Conservation (phyloP, 306 rosid genomes). For the Sicyos edulis region DNA sequence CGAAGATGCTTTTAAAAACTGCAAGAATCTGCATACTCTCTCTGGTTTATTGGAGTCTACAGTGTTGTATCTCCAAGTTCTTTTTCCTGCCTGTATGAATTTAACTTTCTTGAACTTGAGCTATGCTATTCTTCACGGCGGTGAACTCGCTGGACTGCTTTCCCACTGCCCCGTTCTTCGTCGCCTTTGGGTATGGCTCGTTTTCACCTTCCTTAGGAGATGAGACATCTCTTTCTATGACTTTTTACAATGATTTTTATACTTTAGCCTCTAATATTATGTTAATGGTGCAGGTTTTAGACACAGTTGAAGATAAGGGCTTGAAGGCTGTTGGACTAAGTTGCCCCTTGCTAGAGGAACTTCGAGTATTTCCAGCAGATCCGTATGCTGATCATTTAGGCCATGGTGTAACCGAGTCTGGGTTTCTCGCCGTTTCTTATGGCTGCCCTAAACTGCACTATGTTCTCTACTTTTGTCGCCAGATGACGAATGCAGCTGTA, state of each 20-base stretch:
- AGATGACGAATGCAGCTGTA: slow-evolving; percentile 90
- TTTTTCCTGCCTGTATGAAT: slow-evolving; percentile 55
- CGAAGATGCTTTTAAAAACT: slow-evolving; percentile 48
- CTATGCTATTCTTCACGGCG: slow-evolving; percentile 48
- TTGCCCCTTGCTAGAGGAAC: slow-evolving; percentile 82
- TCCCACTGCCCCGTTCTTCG: slow-evolving; percentile 54
- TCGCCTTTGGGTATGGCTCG: slow-evolving; percentile 63
- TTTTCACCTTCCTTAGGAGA: background rate
- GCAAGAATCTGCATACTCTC: slow-evolving; percentile 56
- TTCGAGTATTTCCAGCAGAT: slow-evolving; percentile 72
- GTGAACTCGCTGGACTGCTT: slow-evolving; percentile 54
- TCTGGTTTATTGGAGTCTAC: slow-evolving; percentile 69
- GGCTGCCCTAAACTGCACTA: slow-evolving; percentile 71
- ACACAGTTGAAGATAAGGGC: slow-evolving; percentile 78
- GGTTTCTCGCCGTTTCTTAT: slow-evolving; percentile 66
- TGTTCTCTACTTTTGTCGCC: slow-evolving; percentile 76
- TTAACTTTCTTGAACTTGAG: slow-evolving; percentile 74
- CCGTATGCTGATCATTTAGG: slow-evolving; percentile 46
- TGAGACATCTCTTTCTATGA: too few relatives aligned
- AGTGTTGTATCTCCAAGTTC: slow-evolving; percentile 48
- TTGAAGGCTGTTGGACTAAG: slow-evolving; percentile 64
- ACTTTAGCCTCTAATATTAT: background rate
- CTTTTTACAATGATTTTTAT: too few relatives aligned
- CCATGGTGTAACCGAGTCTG: slow-evolving; percentile 68
- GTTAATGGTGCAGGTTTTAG: slow-evolving; percentile 45